Conservation (phyloP, 139 green algal species). For the Chlorella sp. region DNA sequence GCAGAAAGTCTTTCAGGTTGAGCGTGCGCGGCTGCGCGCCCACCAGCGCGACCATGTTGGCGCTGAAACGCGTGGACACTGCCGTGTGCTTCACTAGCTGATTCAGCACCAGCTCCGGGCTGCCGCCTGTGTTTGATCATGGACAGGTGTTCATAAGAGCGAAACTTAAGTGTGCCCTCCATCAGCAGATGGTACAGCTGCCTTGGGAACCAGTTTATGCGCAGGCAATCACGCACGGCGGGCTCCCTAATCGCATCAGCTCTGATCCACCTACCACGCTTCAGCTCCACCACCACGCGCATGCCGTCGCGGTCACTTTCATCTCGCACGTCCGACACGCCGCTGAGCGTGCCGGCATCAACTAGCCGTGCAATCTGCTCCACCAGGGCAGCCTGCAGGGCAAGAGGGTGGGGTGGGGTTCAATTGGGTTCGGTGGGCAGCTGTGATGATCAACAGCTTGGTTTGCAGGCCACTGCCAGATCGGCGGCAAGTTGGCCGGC, state of each 20-base stretch:
- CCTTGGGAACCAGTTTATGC: too few relatives aligned
- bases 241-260: too few relatives aligned
- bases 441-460: too few relatives aligned
- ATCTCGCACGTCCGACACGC: conserved; percentile 92
- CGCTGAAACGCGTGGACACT: conserved; percentile 81
- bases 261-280: conserved; percentile 42
- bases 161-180: too few relatives aligned
- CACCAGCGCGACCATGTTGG: conserved; percentile 89
- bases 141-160: too few relatives aligned
- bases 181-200: too few relatives aligned
- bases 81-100: conserved; percentile 85
- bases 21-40: conserved; percentile 68
- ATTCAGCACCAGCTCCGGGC: conserved; percentile 75
- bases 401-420: background rate
- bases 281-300: conserved; percentile 93
- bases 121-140: conserved; percentile 17
- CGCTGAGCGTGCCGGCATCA: conserved; percentile 72
- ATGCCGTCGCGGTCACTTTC: conserved; percentile 94
- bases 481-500: too few relatives aligned
- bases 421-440: too few relatives aligned
- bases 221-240: too few relatives aligned
- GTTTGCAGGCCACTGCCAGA: too few relatives aligned
- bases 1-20: conserved; percentile 76
- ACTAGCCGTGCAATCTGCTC: conserved; percentile 87
- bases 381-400: conserved; percentile 72